These are phyloP conservation scores for Gynostemma pentaphyllum DNA, from an alignment of 306 rosid species.

Conservation along the genomic window DNA sequence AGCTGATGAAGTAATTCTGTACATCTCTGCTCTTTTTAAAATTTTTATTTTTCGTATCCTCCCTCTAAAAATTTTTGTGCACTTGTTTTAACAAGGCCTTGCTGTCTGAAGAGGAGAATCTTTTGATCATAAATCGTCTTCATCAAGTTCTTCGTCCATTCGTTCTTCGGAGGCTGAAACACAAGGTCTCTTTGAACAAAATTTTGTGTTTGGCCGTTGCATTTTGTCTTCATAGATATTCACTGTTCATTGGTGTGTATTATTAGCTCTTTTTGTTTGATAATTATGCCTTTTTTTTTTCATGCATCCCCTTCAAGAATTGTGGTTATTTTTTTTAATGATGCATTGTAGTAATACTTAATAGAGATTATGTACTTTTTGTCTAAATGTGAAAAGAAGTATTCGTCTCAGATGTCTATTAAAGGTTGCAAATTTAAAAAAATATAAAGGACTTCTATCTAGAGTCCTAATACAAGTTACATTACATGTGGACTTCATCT, in stretches of 20 bases:
- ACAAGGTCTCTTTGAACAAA: conserved; percentile 53
- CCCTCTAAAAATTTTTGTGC: not conserved
- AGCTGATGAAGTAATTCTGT: conserved; percentile 58
- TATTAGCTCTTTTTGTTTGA: not conserved
- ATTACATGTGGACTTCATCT: not conserved
- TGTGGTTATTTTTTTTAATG: not conserved
- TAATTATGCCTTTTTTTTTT: not conserved
- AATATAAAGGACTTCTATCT: not conserved
- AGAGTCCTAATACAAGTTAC: not conserved
- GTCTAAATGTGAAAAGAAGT: not conserved
- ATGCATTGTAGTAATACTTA: not conserved
- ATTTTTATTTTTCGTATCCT: conserved; percentile 9
- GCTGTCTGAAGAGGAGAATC: conserved; percentile 97
- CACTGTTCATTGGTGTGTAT: conserved; percentile 4
- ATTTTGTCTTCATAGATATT: conserved; percentile 7
- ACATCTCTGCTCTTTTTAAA: not conserved
- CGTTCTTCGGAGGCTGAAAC: conserved; percentile 97
- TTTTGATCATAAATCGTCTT: conserved; percentile 93
- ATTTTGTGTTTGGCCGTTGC: not conserved
- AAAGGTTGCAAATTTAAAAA: not conserved
- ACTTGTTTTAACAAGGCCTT: conserved; percentile 49
- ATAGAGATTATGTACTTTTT: not conserved
- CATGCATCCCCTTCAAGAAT: not conserved
- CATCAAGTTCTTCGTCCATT: conserved; percentile 99
- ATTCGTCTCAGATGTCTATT: not conserved